These are phyloP conservation scores for Metschnikowia picachoensis DNA, from an alignment of 805 yeast genomes.

Conservation along the genomic window DNA sequence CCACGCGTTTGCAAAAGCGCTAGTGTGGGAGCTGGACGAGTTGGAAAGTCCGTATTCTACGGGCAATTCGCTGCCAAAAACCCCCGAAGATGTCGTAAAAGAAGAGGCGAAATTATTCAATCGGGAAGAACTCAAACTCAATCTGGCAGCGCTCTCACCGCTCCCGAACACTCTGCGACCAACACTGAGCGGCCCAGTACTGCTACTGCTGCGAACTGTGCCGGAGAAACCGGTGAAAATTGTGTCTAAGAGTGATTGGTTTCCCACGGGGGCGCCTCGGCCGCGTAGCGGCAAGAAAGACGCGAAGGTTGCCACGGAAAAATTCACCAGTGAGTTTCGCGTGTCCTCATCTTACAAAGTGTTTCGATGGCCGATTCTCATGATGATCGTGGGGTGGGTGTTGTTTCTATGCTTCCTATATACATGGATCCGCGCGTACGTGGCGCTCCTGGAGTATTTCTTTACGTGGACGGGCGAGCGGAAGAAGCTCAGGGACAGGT, in stretches of 20 bases:
- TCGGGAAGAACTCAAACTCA: conserved; percentile 4
- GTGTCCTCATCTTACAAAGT: conserved; percentile 34
- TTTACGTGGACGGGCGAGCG: conserved; percentile 62
- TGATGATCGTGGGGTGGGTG: conserved; percentile 53
- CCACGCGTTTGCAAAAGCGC: conserved; percentile 37
- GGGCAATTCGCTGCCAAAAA: conserved; percentile 7
- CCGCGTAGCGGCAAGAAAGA: conserved; percentile 4
- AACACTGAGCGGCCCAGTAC: not conserved
- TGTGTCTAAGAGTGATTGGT: conserved; percentile 26
- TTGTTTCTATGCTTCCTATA: conserved; percentile 46
- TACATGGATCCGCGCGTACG: conserved; percentile 52
- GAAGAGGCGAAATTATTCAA: conserved; percentile 7
- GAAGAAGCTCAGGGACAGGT: conserved; percentile 42
- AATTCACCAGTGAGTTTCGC: conserved; percentile 35
- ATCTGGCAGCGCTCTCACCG: conserved; percentile 9
- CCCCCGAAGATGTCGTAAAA: conserved; percentile 1
- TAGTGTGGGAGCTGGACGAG: conserved; percentile 31
- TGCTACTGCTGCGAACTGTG: not conserved
- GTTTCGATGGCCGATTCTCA: conserved; percentile 63
- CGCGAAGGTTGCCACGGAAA: conserved; percentile 7
- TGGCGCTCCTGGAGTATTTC: conserved; percentile 57
- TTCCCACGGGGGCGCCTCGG: conserved; percentile 18
- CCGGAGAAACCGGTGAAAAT: conserved; percentile 18
- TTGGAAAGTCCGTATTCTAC: conserved; percentile 8
- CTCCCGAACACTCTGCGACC: conserved; percentile 2